Evolutionary conservation across 2,329 filamentous ascomycete species (phyloP).

Genomic region (Fusarium verticillioides): DNA sequence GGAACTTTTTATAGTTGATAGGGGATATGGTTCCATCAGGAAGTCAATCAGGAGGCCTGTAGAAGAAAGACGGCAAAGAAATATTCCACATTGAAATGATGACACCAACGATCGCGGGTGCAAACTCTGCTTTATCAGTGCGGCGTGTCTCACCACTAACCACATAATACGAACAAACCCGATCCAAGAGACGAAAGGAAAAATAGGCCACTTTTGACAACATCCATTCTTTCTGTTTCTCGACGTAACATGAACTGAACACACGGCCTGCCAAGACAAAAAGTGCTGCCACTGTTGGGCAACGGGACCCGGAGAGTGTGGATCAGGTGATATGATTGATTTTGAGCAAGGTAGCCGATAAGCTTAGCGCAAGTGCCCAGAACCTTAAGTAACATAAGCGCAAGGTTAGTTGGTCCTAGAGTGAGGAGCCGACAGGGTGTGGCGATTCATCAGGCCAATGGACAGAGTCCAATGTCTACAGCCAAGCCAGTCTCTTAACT

Average conservation of each 20-base stretch:
- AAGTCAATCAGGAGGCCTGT: not conserved
- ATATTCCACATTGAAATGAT: not conserved
- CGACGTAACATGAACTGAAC: conserved; percentile 6
- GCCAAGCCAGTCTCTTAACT: conserved; percentile 32
- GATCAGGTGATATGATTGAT: conserved; percentile 20
- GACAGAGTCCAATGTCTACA: not conserved
- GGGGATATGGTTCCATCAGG: not conserved
- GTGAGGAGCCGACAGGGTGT: conserved; percentile 16
- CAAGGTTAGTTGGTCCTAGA: conserved; percentile 24
- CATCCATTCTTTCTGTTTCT: not conserved
- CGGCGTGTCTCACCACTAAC: conserved; percentile 5
- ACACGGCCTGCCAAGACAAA: conserved; percentile 16
- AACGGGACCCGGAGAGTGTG: not conserved
- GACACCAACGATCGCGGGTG: not conserved
- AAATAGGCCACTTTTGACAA: conserved; percentile 5
- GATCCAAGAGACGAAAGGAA: not conserved
- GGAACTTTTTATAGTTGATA: not conserved
- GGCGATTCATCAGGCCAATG: conserved; percentile 21
- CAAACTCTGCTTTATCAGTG: conserved; percentile 2
- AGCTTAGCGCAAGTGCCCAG: conserved; percentile 40
- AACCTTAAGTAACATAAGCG: conserved; percentile 40
- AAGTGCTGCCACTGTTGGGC: conserved; percentile 23
- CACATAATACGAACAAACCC: not conserved
- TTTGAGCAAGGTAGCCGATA: conserved; percentile 28
- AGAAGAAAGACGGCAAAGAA: not conserved